Evolutionary conservation across 2,329 filamentous ascomycete genomes (phyloP).

Genomic region (Ilyonectria mors-panacis): DNA sequence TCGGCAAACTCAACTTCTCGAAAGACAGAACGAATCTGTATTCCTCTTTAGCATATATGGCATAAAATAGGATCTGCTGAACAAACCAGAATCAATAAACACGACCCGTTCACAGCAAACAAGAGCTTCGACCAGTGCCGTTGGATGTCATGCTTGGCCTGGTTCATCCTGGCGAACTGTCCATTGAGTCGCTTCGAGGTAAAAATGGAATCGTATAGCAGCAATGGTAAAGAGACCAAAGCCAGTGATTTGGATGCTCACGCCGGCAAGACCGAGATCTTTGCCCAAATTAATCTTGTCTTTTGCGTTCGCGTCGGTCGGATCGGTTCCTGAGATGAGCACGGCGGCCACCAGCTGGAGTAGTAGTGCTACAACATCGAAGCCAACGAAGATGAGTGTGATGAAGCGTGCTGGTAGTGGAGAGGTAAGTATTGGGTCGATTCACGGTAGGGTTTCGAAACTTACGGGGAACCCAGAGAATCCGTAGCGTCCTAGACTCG

Average conservation of each 20-base stretch:
- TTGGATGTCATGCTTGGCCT: conserved; percentile 30
- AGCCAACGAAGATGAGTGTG: conserved; percentile 59
- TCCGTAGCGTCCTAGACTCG: conserved; percentile 32
- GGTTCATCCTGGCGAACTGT: conserved; percentile 35
- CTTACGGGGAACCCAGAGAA: conserved; percentile 44
- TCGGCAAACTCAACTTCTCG: conserved; percentile 41
- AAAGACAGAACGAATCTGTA: conserved; percentile 39
- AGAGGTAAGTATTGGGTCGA: no score
- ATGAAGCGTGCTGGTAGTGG: conserved; percentile 36
- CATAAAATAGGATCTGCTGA: rapidly evolving
- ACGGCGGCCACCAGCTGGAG: conserved; percentile 58
- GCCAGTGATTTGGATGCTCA: conserved; percentile 58
- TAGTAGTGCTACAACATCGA: conserved; percentile 56
- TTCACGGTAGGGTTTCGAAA: neutral
- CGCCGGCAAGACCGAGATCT: conserved; percentile 37
- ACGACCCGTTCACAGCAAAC: conserved; percentile 35
- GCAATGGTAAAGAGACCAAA: conserved; percentile 64
- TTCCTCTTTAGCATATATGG: neutral
- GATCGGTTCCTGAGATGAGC: conserved; percentile 55
- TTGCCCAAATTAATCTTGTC: conserved; percentile 43
- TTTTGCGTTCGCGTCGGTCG: conserved; percentile 49
- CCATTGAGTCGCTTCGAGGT: conserved; percentile 48
- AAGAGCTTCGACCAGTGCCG: conserved; percentile 35
- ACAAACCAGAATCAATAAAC: conserved; percentile 39
- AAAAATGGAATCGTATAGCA: conserved; percentile 63